phyloP scores from a whole-genome alignment of 768 basidiomycete species.

The Tricholoma terreum region DNA sequence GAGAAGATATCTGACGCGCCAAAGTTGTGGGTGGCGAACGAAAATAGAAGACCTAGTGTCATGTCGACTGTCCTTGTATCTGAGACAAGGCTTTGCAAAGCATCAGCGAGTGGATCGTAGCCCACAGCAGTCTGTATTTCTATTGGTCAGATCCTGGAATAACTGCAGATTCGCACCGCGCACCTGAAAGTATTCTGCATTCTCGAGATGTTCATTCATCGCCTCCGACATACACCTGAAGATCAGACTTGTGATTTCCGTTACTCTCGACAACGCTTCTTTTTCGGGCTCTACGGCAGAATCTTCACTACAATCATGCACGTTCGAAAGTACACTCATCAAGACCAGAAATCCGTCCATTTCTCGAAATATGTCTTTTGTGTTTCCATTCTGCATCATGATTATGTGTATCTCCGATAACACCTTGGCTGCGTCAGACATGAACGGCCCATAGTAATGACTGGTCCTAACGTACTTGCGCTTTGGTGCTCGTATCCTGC shows the following conservation, averaged over 20 bases:
- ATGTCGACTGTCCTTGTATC: conserved; percentile 47
- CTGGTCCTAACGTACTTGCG: conserved; percentile 44
- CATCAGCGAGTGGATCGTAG: conserved; percentile 59
- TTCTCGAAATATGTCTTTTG: conserved; percentile 77
- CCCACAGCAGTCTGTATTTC: conserved; percentile 52
- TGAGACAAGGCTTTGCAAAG: conserved; percentile 50
- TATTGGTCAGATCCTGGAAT: conserved; percentile 1
- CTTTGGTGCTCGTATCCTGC: conserved; percentile 41
- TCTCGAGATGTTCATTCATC: conserved; percentile 51
- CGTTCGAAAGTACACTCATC: conserved; percentile 67
- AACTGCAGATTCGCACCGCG: conserved; percentile 18
- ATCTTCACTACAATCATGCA: conserved; percentile 34
- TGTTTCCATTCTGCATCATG: conserved; percentile 59
- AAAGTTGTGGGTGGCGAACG: conserved; percentile 66
- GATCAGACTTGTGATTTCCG: conserved; percentile 56
- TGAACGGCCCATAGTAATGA: not conserved
- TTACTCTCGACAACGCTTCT: conserved; percentile 32
- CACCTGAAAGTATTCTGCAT: conserved; percentile 67
- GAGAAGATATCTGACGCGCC: conserved; percentile 54
- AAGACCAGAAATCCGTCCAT: conserved; percentile 77
- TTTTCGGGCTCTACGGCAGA: conserved; percentile 37
- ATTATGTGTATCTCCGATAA: conserved; percentile 65
- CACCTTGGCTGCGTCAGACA: conserved; percentile 37
- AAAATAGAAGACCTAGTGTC: conserved; percentile 64
- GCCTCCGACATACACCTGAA: conserved; percentile 67